A percentile compares a stretch with the other conserved stretches of the same genome.
These are phyloP conservation scores for Colletotrichum kahawae DNA, from an alignment of 2,329 filamentous ascomycete species.

Conservation along the genomic window DNA sequence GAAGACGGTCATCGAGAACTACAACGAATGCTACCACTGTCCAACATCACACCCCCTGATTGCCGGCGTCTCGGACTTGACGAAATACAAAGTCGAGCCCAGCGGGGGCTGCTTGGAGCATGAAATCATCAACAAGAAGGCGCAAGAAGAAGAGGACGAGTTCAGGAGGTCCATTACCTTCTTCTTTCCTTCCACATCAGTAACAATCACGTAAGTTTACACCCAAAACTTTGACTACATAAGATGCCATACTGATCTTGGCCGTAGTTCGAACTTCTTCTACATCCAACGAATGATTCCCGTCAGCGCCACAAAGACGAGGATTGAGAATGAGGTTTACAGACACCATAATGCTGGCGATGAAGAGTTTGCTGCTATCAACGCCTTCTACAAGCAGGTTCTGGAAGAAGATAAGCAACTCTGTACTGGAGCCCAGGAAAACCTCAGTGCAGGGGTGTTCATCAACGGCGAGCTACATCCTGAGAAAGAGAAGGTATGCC, in stretches of 20 bases:
- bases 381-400: conserved; percentile 55
- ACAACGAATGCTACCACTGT: conserved; percentile 56
- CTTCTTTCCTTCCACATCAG: conserved; percentile 7
- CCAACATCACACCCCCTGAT: conserved; percentile 52
- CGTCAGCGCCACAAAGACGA: conserved; percentile 42
- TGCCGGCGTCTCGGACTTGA: conserved; percentile 46
- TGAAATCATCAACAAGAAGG: conserved; percentile 40
- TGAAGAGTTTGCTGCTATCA: conserved; percentile 50
- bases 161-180: conserved; percentile 14
- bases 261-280: conserved; percentile 46
- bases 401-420: conserved; percentile 57
- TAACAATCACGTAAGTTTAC: conserved; percentile 35
- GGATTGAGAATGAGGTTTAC: conserved; percentile 57
- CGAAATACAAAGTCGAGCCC: conserved; percentile 44
- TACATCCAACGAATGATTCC: conserved; percentile 58
- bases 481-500: conserved; percentile 50
- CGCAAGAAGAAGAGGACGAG: conserved; percentile 32
- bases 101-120: conserved; percentile 39
- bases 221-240: conserved; percentile 7
- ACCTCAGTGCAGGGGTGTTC: conserved; percentile 55
- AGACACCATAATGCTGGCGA: conserved; percentile 51
- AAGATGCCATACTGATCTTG: neutral
- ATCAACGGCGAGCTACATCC: conserved; percentile 58
- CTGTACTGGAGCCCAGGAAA: conserved; percentile 53
- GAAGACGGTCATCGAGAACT: conserved; percentile 51